phyloP scores from a whole-genome alignment of 176 grass and related monocot species.

The Lolium rigidum region DNA sequence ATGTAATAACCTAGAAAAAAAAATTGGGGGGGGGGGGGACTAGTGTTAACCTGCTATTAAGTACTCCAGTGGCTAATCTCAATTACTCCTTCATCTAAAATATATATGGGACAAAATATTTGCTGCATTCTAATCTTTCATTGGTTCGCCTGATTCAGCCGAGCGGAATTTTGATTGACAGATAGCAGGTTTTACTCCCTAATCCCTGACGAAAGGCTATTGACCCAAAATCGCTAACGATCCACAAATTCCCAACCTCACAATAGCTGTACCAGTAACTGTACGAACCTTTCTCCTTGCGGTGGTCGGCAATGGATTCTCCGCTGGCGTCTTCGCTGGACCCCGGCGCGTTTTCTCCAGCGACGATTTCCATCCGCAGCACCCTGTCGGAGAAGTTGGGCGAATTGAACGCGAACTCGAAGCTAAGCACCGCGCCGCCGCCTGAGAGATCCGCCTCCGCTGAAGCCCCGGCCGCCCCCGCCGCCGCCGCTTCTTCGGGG shows the following conservation, averaged over 20 bases:
- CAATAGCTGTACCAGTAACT: not conserved
- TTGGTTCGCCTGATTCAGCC: not conserved
- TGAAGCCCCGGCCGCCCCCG: not conserved
- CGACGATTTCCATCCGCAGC: constrained; percentile 74
- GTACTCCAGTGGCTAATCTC: too few relatives aligned
- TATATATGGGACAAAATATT: too few relatives aligned
- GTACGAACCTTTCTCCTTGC: constrained; percentile 36
- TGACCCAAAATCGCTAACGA: not conserved
- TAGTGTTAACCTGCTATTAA: too few relatives aligned
- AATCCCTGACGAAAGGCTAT: not conserved
- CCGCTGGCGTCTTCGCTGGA: constrained; percentile 2
- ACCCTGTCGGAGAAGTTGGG: constrained; percentile 85
- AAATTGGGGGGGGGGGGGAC: too few relatives aligned
- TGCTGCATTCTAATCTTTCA: too few relatives aligned
- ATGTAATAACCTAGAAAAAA: too few relatives aligned
- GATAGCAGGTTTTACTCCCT: not conserved
- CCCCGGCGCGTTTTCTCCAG: not conserved
- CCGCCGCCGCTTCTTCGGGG: not conserved
- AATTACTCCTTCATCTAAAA: too few relatives aligned
- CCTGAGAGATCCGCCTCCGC: constrained; percentile 16
- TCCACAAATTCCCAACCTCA: not conserved
- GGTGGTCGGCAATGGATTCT: constrained; percentile 48
- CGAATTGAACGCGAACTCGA: constrained; percentile 87
- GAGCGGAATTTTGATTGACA: not conserved
- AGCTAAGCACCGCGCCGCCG: constrained; percentile 52